Evolutionary conservation across 2,329 filamentous ascomycete genomes (phyloP).

Genomic region (Nigrospora osmanthi): DNA sequence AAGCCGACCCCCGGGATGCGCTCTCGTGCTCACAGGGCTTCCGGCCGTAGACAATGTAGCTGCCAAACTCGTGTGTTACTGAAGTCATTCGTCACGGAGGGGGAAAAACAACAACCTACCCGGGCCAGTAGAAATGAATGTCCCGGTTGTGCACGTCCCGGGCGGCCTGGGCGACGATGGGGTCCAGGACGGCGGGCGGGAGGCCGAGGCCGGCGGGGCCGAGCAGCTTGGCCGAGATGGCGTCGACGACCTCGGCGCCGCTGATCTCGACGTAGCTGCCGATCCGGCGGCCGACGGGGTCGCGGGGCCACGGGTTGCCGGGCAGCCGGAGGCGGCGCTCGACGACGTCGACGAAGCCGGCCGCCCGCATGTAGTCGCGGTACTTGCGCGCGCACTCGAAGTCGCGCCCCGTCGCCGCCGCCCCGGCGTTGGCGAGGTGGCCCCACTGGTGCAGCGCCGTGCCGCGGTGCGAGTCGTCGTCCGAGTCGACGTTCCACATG

Average conservation of each 20-base stretch:
- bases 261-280: neutral
- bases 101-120: no score
- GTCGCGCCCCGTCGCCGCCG: constrained; percentile 1
- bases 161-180: constrained; percentile 1
- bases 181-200: neutral
- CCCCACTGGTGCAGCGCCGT: constrained; percentile 1
- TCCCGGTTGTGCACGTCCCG: neutral
- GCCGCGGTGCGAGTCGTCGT: neutral
- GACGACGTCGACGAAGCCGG: constrained; percentile 2
- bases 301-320: constrained; percentile 1
- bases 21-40: neutral
- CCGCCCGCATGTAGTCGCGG: constrained; percentile 1
- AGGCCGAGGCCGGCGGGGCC: neutral
- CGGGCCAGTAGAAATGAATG: constrained; percentile 1
- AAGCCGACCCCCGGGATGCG: no score
- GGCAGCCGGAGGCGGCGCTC: neutral
- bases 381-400: constrained; percentile 3
- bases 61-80: neutral
- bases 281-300: neutral
- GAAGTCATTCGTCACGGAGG: no score
- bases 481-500: constrained; percentile 1
- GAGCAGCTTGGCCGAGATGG: neutral
- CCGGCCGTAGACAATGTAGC: constrained; percentile 2
- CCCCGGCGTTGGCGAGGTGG: neutral
- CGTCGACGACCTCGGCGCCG: neutral